A percentile compares a stretch with the other conserved stretches of the same genome.
Conservation (phyloP, 163 green algal species). For the Volvox carteri region DNA sequence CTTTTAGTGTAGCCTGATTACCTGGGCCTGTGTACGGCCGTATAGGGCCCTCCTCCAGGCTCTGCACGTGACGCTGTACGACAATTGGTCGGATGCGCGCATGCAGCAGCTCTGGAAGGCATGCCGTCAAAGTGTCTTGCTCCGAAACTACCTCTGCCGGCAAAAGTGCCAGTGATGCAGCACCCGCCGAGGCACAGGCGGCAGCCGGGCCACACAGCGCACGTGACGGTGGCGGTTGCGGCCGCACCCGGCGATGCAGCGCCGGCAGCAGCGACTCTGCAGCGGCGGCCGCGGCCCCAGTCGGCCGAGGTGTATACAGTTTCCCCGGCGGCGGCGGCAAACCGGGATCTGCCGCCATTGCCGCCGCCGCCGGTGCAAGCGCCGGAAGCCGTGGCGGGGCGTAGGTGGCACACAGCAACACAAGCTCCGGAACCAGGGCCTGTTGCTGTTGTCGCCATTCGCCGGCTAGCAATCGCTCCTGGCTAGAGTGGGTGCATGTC, state of each 20-base stretch:
- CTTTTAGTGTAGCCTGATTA: too few relatives aligned
- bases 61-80: constrained; percentile 48
- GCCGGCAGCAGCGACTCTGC: background rate
- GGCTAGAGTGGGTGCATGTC: too few relatives aligned
- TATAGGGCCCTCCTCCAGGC: constrained; percentile 49
- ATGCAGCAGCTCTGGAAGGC: constrained; percentile 1
- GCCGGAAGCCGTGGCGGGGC: background rate
- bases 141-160: constrained; percentile 7
- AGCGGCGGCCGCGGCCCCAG: background rate
- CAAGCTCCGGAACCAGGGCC: background rate
- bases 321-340: constrained; percentile 10
- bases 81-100: background rate
- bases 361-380: background rate
- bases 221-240: background rate
- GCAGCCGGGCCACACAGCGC: background rate
- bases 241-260: background rate
- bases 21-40: constrained; percentile 44
- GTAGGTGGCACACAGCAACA: constrained; percentile 36
- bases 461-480: background rate
- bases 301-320: constrained; percentile 19
- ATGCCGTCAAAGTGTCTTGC: constrained; percentile 34
- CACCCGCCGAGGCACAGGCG: background rate
- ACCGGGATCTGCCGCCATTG: background rate
- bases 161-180: constrained; percentile 25
- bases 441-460: constrained; percentile 23